phyloP scores from a whole-genome alignment of 805 yeast species.

The Jamesozyma jinghongensis region DNA sequence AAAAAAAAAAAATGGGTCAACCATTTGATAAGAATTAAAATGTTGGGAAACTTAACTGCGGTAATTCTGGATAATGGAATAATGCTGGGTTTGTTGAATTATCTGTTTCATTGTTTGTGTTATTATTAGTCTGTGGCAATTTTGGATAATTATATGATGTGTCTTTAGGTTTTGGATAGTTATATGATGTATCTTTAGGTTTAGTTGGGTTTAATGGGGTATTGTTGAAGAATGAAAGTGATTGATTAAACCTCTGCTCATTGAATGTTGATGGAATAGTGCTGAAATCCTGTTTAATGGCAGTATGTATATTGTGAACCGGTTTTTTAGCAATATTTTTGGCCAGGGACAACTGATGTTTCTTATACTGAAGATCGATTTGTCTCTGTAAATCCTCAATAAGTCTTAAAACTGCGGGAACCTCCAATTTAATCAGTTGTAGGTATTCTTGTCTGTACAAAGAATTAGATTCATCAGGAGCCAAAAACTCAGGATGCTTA shows the following conservation, averaged over 20 bases:
- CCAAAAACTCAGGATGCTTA: conserved; percentile 20
- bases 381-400: conserved; percentile 22
- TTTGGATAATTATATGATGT: background rate
- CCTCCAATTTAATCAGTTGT: conserved; percentile 25
- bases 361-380: conserved; percentile 16
- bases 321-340: conserved; percentile 20
- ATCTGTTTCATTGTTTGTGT: too few relatives aligned
- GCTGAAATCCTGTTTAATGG: background rate
- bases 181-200: background rate
- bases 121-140: too few relatives aligned
- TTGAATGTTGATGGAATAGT: conserved; percentile 21
- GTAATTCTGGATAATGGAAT: conserved; percentile 22
- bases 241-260: conserved; percentile 22
- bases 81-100: background rate
- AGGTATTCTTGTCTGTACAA: conserved; percentile 18
- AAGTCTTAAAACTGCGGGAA: conserved; percentile 25
- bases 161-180: background rate
- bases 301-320: conserved; percentile 1
- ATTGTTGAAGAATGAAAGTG: conserved; percentile 13
- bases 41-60: conserved; percentile 17
- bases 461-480: background rate
- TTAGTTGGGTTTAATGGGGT: background rate
- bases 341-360: conserved; percentile 21
- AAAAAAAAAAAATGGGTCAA: too few relatives aligned
- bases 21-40: conserved; percentile 4